Base-by-base conservation (phyloP, 768 basidiomycete genomes). In the Psilocybe tampanensis region DNA sequence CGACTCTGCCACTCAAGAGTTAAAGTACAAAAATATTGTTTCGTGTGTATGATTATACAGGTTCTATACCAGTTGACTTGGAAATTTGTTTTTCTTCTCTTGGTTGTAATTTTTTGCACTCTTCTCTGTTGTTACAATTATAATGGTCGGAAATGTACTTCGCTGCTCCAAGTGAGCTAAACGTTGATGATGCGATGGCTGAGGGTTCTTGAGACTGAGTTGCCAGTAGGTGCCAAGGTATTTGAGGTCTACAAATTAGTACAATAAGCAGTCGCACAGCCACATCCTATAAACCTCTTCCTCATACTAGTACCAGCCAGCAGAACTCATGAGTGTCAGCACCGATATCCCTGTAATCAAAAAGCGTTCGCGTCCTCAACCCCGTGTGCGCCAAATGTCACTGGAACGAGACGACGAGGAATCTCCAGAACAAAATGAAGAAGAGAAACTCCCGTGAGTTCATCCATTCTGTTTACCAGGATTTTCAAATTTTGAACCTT, bases 351-450 rank as follows among this genome's bases (percentile, higher is more conserved):
- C 64, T 29, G 85, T 88, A 81, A 89, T 92, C 77, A 92, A 84
- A 76, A 89, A 85, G 73, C 87, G 90, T 33, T 79, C 73, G 49
- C 83, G 90, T 39, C 90, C 90, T 34, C 85, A 84, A 64, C 75
- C 80, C 22, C 78, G 79, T 29, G 63, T 81, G 19, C 80, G 90
- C 13, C 82, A 84, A 68, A 71, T 64, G 44, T 85, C 86, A 0
- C 60, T 67, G 8, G 76, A 77, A 19, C 66, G 61, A 22, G 75
- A 80, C 12, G 75, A 76, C 8, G 73, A 74, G 8, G 66, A 70
- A 26, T 70, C 73, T 11, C 69, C 62, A 4, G 75, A 74, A 39
- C 75, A 78, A 5, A 79, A 79, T 18, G 80, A 78, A 48, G 80
- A 80, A 42, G 72, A 70, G 9, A 70, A 76, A 8, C 63, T 84